Conservation (phyloP, 305 asterid genomes). For the Stenogyne calaminthoides region DNA sequence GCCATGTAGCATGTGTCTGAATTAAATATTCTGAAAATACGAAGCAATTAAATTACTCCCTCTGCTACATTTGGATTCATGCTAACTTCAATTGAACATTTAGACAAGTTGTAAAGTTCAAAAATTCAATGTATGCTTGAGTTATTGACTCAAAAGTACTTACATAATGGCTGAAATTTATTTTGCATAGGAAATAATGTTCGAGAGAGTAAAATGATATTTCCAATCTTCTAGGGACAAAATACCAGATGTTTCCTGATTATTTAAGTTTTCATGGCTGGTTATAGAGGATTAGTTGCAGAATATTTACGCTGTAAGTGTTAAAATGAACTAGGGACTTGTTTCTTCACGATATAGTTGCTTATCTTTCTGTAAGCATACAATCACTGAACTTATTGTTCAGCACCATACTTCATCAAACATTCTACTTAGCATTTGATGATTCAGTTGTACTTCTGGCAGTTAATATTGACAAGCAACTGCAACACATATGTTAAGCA, state of each 20-base stretch:
- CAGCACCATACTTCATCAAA: too few species aligned
- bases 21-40: background rate
- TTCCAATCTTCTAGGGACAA: background rate
- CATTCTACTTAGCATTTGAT: constrained; percentile 19
- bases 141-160: background rate
- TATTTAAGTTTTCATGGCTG: background rate
- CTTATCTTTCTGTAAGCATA: background rate
- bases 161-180: background rate
- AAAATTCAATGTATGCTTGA: background rate
- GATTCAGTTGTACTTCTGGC: constrained; percentile 16
- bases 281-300: background rate
- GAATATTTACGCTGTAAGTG: background rate
- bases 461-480: constrained; percentile 4
- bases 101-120: background rate
- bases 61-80: background rate
- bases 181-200: background rate
- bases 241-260: background rate
- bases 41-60: constrained; percentile 3
- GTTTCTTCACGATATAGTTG: background rate
- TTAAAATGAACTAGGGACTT: background rate
- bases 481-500: constrained; percentile 20
- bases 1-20: constrained; percentile 4
- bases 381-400: background rate
- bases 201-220: background rate
- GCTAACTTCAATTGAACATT: too few species aligned